Base-by-base conservation (phyloP, 2,329 filamentous ascomycete genomes). In the Fusarium sp. region DNA sequence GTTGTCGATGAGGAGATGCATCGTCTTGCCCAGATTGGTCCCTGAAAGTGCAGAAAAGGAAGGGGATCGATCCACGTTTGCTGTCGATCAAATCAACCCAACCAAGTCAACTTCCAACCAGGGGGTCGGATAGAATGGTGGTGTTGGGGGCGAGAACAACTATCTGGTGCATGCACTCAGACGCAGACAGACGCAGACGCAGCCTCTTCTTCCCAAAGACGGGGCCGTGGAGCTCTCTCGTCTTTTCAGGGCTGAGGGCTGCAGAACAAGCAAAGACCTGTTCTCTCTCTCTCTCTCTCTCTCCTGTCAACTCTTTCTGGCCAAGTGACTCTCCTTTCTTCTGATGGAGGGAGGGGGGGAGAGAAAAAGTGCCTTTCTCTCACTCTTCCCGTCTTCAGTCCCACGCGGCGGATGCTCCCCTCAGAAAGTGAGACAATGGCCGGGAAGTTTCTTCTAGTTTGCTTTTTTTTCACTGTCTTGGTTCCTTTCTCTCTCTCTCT, bases 371-470 rank as follows among this genome's bases (percentile, higher is more conserved):
- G 14, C 9, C 47, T 52, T 47, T 47, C 47, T 52, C 47, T 52
- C 25, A 52, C 25, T 52, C 47, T 52, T 47, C 20, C 43, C 17
- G 27, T 56, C 30, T 56, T 9, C 15, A 50, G 69, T 76, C 67
- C 71, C 73, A 76, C 70, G 65, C 75, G 69, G 72, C 75, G 69
- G 72, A 70, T 57, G 45, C 66, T 68, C 54, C 62, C 43, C 54
- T 33, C 33, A 56, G 30, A 56, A 65, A 69, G 66, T 79, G 74
- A 79, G 75, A 79, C 77, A 79, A 66, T 45, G 22, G 64, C 74
- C 66, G 73, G 68, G 70, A 52, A 72, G 67, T 66, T 76, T 73
- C 65, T 63, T 70, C 63, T 66, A 68, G 61, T 73, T 52, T 78
- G 70, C 72, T 78, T 76, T 76, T 77, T 77, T 57, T 25, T 15